Percentiles rank a stretch among this genome's conserved stretches.
phyloP scores from a whole-genome alignment of 257 asterid genomes.

The Cinchona pubescens region DNA sequence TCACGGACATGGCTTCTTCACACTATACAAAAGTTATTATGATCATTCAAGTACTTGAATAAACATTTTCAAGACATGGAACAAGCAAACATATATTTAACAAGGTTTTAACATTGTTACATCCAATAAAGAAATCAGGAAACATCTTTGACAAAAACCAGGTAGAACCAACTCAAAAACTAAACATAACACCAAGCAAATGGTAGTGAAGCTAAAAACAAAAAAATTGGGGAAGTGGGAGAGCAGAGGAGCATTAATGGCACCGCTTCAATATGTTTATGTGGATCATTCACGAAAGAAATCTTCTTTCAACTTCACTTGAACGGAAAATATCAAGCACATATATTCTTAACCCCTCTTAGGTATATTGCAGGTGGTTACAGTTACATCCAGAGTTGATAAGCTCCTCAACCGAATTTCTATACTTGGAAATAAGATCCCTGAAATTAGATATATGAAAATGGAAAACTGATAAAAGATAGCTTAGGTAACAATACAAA shows the following conservation, averaged over 20 bases:
- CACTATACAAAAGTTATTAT: background rate
- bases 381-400: slow-evolving; percentile 55
- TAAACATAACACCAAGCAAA: background rate
- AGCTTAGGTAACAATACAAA: background rate
- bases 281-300: background rate
- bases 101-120: background rate
- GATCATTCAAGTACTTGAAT: background rate
- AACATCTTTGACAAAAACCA: background rate
- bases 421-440: slow-evolving; percentile 64
- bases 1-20: background rate
- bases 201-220: background rate
- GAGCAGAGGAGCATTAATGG: background rate
- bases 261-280: no score
- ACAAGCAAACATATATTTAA: background rate
- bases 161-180: background rate
- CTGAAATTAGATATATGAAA: slow-evolving; percentile 38
- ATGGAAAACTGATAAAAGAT: background rate
- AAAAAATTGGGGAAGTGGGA: background rate
- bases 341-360: slow-evolving; percentile 9
- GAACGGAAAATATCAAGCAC: background rate
- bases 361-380: slow-evolving; percentile 16
- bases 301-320: background rate
- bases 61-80: background rate
- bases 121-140: background rate
- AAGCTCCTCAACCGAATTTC: slow-evolving; percentile 66